A percentile compares a stretch with the other conserved stretches of the same genome.
Conservation (phyloP, 2,329 filamentous ascomycete genomes). For the Keithomyces neogunnii region DNA sequence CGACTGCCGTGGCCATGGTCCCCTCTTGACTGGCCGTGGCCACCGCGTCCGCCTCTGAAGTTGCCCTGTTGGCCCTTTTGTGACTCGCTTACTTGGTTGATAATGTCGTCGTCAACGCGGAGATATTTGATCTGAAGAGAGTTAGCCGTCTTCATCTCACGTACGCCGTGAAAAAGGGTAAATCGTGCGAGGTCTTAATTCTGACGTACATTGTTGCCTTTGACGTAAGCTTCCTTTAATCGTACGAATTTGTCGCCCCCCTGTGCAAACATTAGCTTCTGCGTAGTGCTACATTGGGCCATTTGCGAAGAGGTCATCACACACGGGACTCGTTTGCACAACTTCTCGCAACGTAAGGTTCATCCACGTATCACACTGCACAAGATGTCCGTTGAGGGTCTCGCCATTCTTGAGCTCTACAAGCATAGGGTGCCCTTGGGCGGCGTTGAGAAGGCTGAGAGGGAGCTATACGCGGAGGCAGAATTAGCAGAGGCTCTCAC, state of each 20-base stretch:
- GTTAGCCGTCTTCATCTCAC: background rate
- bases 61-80: conserved; percentile 61
- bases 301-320: conserved; percentile 10
- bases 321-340: conserved; percentile 81
- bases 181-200: background rate
- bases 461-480: conserved; percentile 41
- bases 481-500: background rate
- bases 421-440: conserved; percentile 95
- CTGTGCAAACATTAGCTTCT: conserved; percentile 24
- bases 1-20: conserved; percentile 47
- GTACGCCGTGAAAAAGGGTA: too few species aligned
- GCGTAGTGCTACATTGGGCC: background rate
- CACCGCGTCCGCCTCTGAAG: conserved; percentile 58
- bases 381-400: conserved; percentile 90
- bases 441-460: conserved; percentile 82
- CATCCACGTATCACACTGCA: conserved; percentile 99
- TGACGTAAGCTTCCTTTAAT: conserved; percentile 88
- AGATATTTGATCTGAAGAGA: conserved; percentile 85
- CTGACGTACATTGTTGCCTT: conserved; percentile 78
- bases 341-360: conserved; percentile 96
- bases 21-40: conserved; percentile 48
- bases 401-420: conserved; percentile 97
- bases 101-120: conserved; percentile 90
- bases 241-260: conserved; percentile 92
- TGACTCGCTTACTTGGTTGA: conserved; percentile 88